Conservation (phyloP, 371 early-diverging fungal species). For the Saksenaea oblongispora region DNA sequence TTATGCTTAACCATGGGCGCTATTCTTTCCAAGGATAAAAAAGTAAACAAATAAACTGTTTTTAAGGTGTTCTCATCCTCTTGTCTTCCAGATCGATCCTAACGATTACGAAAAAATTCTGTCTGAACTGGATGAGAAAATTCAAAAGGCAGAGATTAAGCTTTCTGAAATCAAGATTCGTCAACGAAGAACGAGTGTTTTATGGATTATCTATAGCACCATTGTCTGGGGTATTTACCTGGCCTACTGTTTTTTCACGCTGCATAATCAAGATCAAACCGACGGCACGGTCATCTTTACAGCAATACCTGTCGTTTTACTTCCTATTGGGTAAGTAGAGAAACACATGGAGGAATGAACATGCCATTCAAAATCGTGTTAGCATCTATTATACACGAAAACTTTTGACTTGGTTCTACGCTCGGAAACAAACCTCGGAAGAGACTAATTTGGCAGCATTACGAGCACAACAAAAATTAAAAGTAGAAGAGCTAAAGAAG, state of each 20-base stretch:
- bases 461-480: constrained; percentile 53
- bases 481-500: constrained; percentile 84
- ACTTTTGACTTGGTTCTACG: constrained; percentile 52
- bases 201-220: constrained; percentile 70
- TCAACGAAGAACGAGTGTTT: constrained; percentile 55
- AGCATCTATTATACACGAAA: constrained; percentile 51
- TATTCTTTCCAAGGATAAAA: constrained; percentile 1
- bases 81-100: constrained; percentile 17
- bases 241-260: constrained; percentile 26
- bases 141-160: constrained; percentile 65
- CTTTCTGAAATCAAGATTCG: constrained; percentile 58
- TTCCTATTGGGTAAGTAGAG: constrained; percentile 51
- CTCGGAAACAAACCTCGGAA: constrained; percentile 55
- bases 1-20: neutral
- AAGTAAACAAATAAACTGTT: neutral
- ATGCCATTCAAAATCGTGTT: neutral
- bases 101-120: constrained; percentile 77
- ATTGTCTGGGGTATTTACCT: constrained; percentile 64
- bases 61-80: neutral
- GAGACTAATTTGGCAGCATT: constrained; percentile 46
- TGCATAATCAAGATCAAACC: constrained; percentile 7
- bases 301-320: constrained; percentile 45
- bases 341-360: neutral
- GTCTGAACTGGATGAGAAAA: constrained; percentile 69
- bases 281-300: constrained; percentile 27